Evolutionary conservation across 305 asterid genomes (phyloP).

Genomic region (Rubia peregrina): DNA sequence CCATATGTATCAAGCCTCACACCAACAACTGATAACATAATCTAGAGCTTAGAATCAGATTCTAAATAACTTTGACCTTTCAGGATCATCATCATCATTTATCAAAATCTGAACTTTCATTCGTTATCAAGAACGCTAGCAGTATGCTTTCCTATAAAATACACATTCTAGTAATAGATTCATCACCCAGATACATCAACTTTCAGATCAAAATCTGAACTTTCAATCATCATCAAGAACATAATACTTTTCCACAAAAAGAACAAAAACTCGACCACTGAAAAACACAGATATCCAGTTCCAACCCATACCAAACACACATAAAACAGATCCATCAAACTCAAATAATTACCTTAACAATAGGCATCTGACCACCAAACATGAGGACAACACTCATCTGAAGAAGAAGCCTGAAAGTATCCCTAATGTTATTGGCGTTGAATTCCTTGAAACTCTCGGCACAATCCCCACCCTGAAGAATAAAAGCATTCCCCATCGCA

Average conservation of each 20-base stretch:
- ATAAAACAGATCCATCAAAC: neutral
- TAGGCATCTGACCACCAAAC: slow-evolving; percentile 78
- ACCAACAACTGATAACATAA: neutral
- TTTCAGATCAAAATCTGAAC: neutral
- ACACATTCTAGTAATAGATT: neutral
- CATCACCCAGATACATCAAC: neutral
- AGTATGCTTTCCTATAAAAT: neutral
- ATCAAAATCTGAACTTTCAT: slow-evolving; percentile 4
- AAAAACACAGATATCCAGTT: neutral
- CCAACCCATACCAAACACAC: neutral
- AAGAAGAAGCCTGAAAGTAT: slow-evolving; percentile 65
- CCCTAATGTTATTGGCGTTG: slow-evolving; percentile 59
- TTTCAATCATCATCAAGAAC: neutral
- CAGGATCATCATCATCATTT: neutral
- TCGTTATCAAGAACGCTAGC: neutral
- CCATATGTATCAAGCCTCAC: neutral
- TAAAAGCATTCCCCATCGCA: slow-evolving; percentile 58
- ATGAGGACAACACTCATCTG: slow-evolving; percentile 83
- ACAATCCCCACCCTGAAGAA: slow-evolving; percentile 75
- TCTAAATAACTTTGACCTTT: neutral
- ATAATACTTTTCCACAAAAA: neutral
- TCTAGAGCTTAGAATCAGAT: neutral
- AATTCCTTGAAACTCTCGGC: slow-evolving; percentile 83
- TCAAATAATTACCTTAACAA: slow-evolving; percentile 42
- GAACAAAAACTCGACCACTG: neutral